Evolutionary conservation across 2,329 filamentous ascomycete genomes (phyloP), one percentile per base, ranked within the genome.

Genomic region (Aspergillus thermomutatus): DNA sequence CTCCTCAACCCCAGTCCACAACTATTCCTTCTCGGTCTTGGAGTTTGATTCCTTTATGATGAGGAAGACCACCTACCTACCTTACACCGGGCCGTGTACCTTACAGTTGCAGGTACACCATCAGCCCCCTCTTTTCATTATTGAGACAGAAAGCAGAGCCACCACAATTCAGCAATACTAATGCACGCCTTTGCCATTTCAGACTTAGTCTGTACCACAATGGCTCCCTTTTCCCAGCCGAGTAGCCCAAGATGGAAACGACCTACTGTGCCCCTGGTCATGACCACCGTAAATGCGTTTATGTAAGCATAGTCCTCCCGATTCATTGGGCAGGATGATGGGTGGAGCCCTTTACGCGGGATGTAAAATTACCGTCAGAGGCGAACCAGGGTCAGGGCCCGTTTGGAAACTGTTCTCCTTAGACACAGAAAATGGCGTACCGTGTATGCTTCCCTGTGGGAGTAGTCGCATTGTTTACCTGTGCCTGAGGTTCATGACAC

Each of bases 61-160:
- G 17, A 37, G 31, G 31, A 17, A 34, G 31, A n/a, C n/a, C n/a
- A n/a, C n/a, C n/a, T n/a, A n/a, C n/a, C n/a, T n/a, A n/a, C n/a
- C n/a, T n/a, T n/a, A n/a, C n/a, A n/a, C n/a, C n/a, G n/a, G n/a
- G n/a, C n/a, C n/a, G n/a, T n/a, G n/a, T n/a, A n/a, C n/a, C n/a
- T n/a, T n/a, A n/a, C n/a, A n/a, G n/a, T n/a, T n/a, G n/a, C n/a
- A n/a, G n/a, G n/a, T 41, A 58, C 54, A 51, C n/a, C 43, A 60
- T 50, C 48, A 34, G 49, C 59, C 59, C 59, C 60, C 61, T 63
- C 62, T 61, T 64, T 60, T 57, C 50, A 58, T 59, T 56, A 50
- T 60, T 52, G 14, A 37, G 17, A 37, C 31, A 7, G 31, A 37
- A 31, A 37, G n/a, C 46, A 56, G 31, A 34, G 56, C 50, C 52